These are phyloP conservation scores for Mesembryanthemum crystallinum DNA, from an alignment of 148 eudicot genomes.

Conservation along the genomic window DNA sequence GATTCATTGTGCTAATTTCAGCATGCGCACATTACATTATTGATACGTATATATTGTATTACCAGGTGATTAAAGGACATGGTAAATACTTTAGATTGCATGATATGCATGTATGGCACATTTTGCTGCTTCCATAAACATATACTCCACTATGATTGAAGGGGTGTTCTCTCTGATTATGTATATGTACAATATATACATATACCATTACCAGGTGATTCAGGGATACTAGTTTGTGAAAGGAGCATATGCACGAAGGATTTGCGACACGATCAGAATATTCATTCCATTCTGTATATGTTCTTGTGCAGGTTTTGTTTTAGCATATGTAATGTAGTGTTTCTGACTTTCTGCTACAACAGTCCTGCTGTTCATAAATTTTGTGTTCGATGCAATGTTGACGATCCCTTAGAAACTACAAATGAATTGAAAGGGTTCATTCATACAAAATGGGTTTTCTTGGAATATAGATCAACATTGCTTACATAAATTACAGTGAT, in stretches of 20 bases:
- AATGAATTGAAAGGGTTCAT: slow-evolving; percentile 13
- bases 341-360: too few relatives aligned
- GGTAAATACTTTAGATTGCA: too few relatives aligned
- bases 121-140: too few relatives aligned
- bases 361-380: too few relatives aligned
- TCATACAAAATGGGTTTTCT: slow-evolving; percentile 10
- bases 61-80: background rate
- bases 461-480: slow-evolving; percentile 1
- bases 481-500: slow-evolving; percentile 11
- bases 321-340: background rate
- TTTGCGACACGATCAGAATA: too few relatives aligned
- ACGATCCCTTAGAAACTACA: background rate
- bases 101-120: too few relatives aligned
- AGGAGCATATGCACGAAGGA: too few relatives aligned
- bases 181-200: background rate
- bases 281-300: too few relatives aligned
- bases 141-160: too few relatives aligned
- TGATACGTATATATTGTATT: background rate
- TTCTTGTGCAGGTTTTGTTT: too few relatives aligned
- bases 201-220: background rate
- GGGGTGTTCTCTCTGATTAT: too few relatives aligned
- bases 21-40: background rate
- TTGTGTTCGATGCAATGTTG: background rate
- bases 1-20: background rate
- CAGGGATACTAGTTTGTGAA: background rate